Evolutionary conservation across 148 eudicot species (phyloP).

Genomic region (Cornus florida): DNA sequence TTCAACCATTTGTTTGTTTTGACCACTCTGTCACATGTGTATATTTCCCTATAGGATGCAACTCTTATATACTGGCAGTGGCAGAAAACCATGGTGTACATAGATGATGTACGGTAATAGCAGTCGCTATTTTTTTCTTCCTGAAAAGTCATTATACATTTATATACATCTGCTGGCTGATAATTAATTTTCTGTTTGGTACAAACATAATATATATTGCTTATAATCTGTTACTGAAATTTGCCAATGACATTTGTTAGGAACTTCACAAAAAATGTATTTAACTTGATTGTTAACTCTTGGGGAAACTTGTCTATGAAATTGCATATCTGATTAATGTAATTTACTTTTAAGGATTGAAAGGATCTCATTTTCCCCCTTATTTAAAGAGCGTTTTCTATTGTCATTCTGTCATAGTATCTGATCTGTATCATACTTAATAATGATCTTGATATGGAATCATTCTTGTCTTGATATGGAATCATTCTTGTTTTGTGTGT

Average conservation of each 20-base stretch:
- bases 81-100: neutral
- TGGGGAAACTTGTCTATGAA: neutral
- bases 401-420: neutral
- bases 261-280: neutral
- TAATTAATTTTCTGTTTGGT: neutral
- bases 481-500: neutral
- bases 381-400: neutral
- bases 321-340: neutral
- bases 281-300: neutral
- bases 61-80: neutral
- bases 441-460: no score
- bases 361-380: neutral
- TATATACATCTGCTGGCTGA: neutral
- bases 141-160: neutral
- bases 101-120: neutral
- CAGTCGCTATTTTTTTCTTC: neutral
- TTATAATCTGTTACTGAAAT: neutral
- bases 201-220: neutral
- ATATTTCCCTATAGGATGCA: neutral
- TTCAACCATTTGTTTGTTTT: neutral
- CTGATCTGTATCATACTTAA: no score
- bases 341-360: neutral
- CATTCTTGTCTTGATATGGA: no score
- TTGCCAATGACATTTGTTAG: neutral
- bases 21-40: neutral